Conservation (phyloP, 2,329 filamentous ascomycete species). For the Diaporthe citriasiana region DNA sequence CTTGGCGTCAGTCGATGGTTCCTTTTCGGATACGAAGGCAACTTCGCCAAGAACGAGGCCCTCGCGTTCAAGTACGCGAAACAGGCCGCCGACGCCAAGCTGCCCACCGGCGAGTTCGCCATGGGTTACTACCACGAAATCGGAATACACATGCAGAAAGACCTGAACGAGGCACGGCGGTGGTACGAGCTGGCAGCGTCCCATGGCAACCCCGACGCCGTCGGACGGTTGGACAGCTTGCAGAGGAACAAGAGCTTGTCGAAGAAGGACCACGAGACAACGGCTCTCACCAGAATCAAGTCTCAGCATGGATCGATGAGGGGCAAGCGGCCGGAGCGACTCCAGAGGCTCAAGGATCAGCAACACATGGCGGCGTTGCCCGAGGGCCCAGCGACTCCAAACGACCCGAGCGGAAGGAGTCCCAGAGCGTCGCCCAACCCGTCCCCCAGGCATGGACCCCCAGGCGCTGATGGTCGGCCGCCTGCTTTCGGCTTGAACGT, state of each 20-base stretch:
- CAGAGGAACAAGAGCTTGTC: conserved; percentile 86
- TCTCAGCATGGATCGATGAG: conserved; percentile 80
- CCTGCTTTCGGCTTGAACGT: conserved; percentile 64
- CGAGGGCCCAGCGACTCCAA: conserved; percentile 40
- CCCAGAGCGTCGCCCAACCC: conserved; percentile 56
- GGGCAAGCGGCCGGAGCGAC: conserved; percentile 72
- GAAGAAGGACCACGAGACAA: conserved; percentile 92
- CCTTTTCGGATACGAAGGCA: conserved; percentile 90
- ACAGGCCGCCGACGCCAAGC: conserved; percentile 83
- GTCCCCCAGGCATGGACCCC: conserved; percentile 58
- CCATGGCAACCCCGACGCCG: conserved; percentile 92
- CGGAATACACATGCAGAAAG: conserved; percentile 89
- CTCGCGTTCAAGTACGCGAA: conserved; percentile 92
- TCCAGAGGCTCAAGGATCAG: conserved; percentile 54
- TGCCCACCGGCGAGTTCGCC: conserved; percentile 94
- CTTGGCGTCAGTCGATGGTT: conserved; percentile 99
- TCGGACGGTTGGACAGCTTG: conserved; percentile 85
- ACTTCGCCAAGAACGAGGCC: conserved; percentile 96
- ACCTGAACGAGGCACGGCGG: conserved; percentile 82
- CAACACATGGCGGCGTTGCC: conserved; percentile 42
- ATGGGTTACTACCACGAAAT: conserved; percentile 98
- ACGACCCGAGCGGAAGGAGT: conserved; percentile 42
- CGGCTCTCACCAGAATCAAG: conserved; percentile 90
- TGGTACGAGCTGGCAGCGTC: conserved; percentile 95
- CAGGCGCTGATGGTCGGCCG: conserved; percentile 56